Base-by-base conservation (phyloP, 2,329 filamentous ascomycete genomes). In the Phyllosticta citriasiana region DNA sequence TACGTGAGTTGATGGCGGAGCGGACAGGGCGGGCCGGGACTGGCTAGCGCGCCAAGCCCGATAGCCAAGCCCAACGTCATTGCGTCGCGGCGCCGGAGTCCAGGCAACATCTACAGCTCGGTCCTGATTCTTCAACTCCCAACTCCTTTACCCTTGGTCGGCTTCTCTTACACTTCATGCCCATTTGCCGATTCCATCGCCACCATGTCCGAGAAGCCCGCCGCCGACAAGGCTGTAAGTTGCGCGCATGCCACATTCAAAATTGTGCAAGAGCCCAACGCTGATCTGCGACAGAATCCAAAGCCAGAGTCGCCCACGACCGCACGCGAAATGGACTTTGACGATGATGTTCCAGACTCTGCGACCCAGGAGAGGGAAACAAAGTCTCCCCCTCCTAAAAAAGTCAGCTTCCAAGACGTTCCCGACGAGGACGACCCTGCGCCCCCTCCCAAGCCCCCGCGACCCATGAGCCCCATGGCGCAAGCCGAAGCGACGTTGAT, bases 401-500 rank as follows among this genome's bases (percentile, higher is more conserved):
- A 58, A 55, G 78, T 79, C 30, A 77, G 75, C 65, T 80, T 79
- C 69, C 74, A 74, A 53, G 76, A 79, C 19, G 73, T 77, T 10
- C 71, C 73, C 26, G 70, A 69, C 10, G 76, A 79, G 64, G 40
- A 47, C 40, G 76, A 79, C 58, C 75, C 53, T 9, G 72, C 87
- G 25, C 91, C 91, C 12, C 82, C 88, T 51, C 64, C 71, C 56
- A 95, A 97, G 78, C 92, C 92, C 33, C 91, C 91, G 35, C 85
- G 92, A 63, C 93, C 93, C 55, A 70, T 90, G 69, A 89, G 84
- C 65, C 88, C 94, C 65, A 83, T 87, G 63, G 87, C 96, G 74
- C 88, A 96, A 78, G 91, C 91, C 55, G 88, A 93, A 75, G 84
- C 84, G 68, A 97, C 91, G 3, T 80, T 99, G 61, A 93, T 90